Evolutionary conservation across 768 basidiomycete species (phyloP).

Genomic region (Chalciporus piperatus): DNA sequence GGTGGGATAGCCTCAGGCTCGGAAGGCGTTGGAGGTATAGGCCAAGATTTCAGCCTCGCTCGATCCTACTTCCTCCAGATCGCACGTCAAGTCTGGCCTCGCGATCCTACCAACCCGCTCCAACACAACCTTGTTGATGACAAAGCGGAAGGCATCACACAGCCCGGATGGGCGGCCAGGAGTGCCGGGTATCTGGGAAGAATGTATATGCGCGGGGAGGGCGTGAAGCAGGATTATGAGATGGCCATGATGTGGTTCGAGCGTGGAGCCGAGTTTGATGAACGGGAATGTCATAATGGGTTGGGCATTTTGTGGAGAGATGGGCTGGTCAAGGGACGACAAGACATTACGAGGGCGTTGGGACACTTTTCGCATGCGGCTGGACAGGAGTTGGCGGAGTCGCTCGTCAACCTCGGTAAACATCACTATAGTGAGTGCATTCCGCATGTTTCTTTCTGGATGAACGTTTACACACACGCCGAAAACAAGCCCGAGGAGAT

Average conservation of each 20-base stretch:
- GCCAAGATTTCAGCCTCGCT: constrained; percentile 74
- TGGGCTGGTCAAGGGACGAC: constrained; percentile 68
- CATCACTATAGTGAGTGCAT: constrained; percentile 54
- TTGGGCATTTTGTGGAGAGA: constrained; percentile 93
- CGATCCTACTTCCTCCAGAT: constrained; percentile 81
- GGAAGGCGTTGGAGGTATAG: constrained; percentile 89
- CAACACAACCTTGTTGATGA: constrained; percentile 38
- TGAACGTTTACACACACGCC: constrained; percentile 3
- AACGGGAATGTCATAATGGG: constrained; percentile 86
- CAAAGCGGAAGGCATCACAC: constrained; percentile 51
- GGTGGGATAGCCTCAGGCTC: constrained; percentile 87
- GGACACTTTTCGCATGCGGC: constrained; percentile 76
- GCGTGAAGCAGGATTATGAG: constrained; percentile 70
- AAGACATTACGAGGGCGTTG: constrained; percentile 64
- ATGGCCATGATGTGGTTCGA: constrained; percentile 94
- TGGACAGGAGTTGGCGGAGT: constrained; percentile 86
- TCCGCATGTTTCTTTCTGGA: background rate
- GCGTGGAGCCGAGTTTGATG: constrained; percentile 74
- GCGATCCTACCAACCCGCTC: constrained; percentile 62
- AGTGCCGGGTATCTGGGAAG: constrained; percentile 88
- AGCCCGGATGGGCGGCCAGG: constrained; percentile 65
- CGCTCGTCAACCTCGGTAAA: constrained; percentile 89
- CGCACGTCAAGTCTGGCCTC: constrained; percentile 83
- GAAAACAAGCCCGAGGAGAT: constrained; percentile 62
- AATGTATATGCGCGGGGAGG: constrained; percentile 94